Evolutionary conservation across 2,329 filamentous ascomycete genomes (phyloP), one percentile per base, ranked within the genome.

Genomic region (Lachnellula occidentalis): DNA sequence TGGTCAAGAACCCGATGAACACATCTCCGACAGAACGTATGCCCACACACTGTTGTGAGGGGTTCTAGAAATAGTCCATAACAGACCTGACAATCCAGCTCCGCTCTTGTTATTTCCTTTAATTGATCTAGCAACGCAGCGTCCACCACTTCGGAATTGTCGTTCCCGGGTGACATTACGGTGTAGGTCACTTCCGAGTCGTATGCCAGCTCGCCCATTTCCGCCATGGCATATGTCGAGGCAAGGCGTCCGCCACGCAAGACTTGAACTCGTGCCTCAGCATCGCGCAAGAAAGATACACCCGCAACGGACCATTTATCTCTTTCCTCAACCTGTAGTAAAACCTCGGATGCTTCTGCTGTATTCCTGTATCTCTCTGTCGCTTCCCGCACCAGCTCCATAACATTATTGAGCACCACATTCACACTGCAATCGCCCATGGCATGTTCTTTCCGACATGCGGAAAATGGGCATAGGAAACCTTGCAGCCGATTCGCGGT

Each of bases 11-110:
- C 83, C 45, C 87, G 82, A 53, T 85, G 81, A 21, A 96, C 76
- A 68, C 92, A 96, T 56, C 81, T 80, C 19, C 88, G 84, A 69
- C 92, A 96, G 65, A 94, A 92, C 0, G 90, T 96, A 69, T 96
- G 92, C 1, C 92, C 92, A 64, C 92, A 96, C 1, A 82, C 78
- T 0, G 90, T 95, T 0, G 91, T 96, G 50, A 92, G 75, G 0
- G 92, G 90, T 58, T 95, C 88, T 57, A 90, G 74, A 68, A 92
- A 87, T 21, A 95, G 71, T 41, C 84, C 81, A 69, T 92, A 95
- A 71, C 92, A 96, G 55, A 96, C 84, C 64, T 94, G 89, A 62
- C 92, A 96, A 65, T 96, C 90, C 66, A 95, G 75, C 67, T 95
- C 90, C 15, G 77, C 75, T 57, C 85, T 81, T 3, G 82, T 76